phyloP scores from a whole-genome alignment of 495 filamentous ascomycete genomes.

The Neurospora discreta region DNA sequence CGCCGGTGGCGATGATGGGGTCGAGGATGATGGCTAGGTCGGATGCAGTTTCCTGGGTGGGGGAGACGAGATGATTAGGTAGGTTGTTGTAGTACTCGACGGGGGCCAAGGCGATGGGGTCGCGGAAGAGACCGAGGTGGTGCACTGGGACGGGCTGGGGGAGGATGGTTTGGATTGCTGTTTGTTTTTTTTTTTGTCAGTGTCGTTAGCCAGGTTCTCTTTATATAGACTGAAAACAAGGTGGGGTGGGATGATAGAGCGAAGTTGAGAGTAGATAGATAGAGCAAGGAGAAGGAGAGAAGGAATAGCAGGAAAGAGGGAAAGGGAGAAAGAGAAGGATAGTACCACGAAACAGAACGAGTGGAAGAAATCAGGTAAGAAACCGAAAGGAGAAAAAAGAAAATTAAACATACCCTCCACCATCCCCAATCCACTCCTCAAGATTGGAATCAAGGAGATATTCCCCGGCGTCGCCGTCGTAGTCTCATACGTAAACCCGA shows the following conservation, averaged over 20 bases:
- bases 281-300: not conserved
- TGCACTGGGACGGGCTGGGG: constrained; percentile 73
- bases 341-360: not conserved
- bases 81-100: constrained; percentile 99
- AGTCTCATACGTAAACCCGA: constrained; percentile 59
- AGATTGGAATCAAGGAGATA: constrained; percentile 80
- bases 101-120: constrained; percentile 69
- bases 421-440: constrained; percentile 84
- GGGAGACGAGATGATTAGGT: constrained; percentile 48
- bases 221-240: no score
- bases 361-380: no score
- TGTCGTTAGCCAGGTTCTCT: not conserved
- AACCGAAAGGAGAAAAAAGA: not conserved
- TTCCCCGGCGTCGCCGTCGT: constrained; percentile 45
- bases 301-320: not conserved
- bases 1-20: constrained; percentile 88
- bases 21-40: constrained; percentile 71
- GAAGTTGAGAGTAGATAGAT: no score
- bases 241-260: no score
- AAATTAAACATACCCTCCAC: constrained; percentile 48
- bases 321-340: not conserved
- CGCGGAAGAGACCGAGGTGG: constrained; percentile 89
- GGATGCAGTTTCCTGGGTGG: constrained; percentile 18
- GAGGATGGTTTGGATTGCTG: constrained; percentile 73
- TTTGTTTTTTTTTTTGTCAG: not conserved